Evolutionary conservation across 2,329 filamentous ascomycete species (phyloP), one percentile per base, ranked within the genome.

Genomic region (Cordyceps fumosorosea): DNA sequence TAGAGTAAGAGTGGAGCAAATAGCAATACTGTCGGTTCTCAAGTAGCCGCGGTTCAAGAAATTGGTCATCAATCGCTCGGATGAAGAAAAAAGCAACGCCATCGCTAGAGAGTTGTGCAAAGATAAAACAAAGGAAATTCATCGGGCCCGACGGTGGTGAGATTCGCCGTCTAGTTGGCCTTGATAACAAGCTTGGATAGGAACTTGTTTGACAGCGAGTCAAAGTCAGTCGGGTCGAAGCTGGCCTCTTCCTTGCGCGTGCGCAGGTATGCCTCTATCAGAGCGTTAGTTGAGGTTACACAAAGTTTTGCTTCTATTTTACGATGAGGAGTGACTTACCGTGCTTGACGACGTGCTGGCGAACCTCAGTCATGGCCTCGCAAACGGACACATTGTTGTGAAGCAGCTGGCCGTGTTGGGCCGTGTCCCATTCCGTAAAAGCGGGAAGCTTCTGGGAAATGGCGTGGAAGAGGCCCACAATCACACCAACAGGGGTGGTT

Each of bases 141-240:
- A 29, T 54, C 14, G 50, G 29, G 24, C 22, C 18, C 11, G 12
- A 24, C 18, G 20, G 37, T 37, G 22, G 42, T 12, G 40, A 16
- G 26, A 11, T 14, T n/a, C 18, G 16, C 63, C 68, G 65, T 66
- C 74, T 82, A 96, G 80, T 96, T 96, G 71, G 93, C 90, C 69
- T 93, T 91, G 75, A 97, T 96, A 74, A 97, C 93, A 71, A 98
- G 85, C 78, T 96, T 96, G 44, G 93, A 96, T 68, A 97, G 80
- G 81, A 98, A 97, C 81, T 97, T 98, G 82, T 96, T 97, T 59
- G 93, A 96, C 73, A 98, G 78, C 64, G 88, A 95, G 80, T 98
- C 93, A 73, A 97, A 98, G 79, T 98, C 91, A 69, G 89, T 85
- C 69, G 90, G 87, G 79, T 96, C 89, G 75, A 96, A 98, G 76